Evolutionary conservation across 106 monocot genomes (phyloP), one percentile per base, ranked within the genome.

Genomic region (Dioscorea dumetorum): DNA sequence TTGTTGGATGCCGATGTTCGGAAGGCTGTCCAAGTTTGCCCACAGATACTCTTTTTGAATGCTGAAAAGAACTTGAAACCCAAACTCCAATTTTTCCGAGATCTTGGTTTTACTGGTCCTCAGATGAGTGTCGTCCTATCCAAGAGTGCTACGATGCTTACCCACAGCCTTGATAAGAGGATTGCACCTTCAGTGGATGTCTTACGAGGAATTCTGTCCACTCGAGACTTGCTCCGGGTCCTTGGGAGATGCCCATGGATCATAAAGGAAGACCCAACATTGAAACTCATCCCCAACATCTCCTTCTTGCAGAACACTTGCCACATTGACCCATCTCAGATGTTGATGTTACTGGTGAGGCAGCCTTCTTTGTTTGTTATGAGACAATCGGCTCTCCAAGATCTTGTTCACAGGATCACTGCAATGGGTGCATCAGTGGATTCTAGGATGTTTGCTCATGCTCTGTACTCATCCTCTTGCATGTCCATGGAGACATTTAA

Each of bases 291-390:
- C 22, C 65, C 65, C 16, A 66, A 66, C 12, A 49, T 66, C 48
- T 20, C 65, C 49, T 66, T 66, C 65, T 49, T 66, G 65, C 2
- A 48, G 20, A 18, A 66, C 14, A 18, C 20, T 48, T 66, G 65
- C 22, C 48, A 48, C 20, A 49, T 66, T 48, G 48, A 49, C 20
- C 10, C 2, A 15, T 49, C 48, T n/a, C 65, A 66, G 48, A 5
- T 66, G 41, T n/a, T 48, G 12, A 66, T 49, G 65, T 49, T 66
- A 19, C 65, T 66, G 17, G 34, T 66, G 65, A 16, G 65, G 65
- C 65, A 66, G 49, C 65, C 65, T 2, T 66, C 49, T 18, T 66
- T 66, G 65, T 66, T 66, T 66, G 65, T 66, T n/a, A 48, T 35
- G 41, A 66, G 21, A 48, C 20, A 48, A 22, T 14, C 33, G 3